Conservation (phyloP, 108 stramenopile species). For the Skeletonema marinoi region DNA sequence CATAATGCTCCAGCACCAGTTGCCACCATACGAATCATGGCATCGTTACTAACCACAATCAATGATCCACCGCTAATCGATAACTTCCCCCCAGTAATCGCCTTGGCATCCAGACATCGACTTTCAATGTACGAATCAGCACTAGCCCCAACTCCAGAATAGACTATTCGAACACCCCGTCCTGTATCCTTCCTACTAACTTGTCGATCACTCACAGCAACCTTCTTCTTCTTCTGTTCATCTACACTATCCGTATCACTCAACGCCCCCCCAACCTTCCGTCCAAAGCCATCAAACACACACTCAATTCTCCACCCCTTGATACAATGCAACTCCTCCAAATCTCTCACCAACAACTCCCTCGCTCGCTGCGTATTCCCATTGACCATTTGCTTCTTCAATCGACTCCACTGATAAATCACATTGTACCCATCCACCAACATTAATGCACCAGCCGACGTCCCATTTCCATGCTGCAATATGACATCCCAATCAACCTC, state of each 20-base stretch:
- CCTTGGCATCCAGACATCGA: constrained; percentile 71
- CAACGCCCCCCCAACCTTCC: constrained; percentile 43
- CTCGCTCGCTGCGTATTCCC: constrained; percentile 63
- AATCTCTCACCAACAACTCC: constrained; percentile 71
- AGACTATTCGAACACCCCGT: constrained; percentile 71
- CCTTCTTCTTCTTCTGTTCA: constrained; percentile 7
- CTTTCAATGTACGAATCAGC: constrained; percentile 84
- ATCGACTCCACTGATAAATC: constrained; percentile 80
- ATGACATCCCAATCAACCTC: constrained; percentile 87
- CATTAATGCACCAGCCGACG: constrained; percentile 63
- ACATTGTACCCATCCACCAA: constrained; percentile 90
- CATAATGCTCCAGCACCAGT: constrained; percentile 73
- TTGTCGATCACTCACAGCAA: constrained; percentile 25
- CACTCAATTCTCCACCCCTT: constrained; percentile 87
- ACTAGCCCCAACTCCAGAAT: constrained; percentile 67
- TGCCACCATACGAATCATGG: constrained; percentile 77
- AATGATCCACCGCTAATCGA: constrained; percentile 55
- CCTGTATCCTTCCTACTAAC: constrained; percentile 46
- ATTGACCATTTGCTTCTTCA: constrained; percentile 84
- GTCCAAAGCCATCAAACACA: constrained; percentile 84
- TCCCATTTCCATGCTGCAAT: constrained; percentile 57
- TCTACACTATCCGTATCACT: constrained; percentile 34
- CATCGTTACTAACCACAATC: constrained; percentile 81
- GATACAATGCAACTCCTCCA: constrained; percentile 68
- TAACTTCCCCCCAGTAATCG: constrained; percentile 63